Base-by-base conservation (phyloP, 257 asterid genomes). In the Ballota nigra region DNA sequence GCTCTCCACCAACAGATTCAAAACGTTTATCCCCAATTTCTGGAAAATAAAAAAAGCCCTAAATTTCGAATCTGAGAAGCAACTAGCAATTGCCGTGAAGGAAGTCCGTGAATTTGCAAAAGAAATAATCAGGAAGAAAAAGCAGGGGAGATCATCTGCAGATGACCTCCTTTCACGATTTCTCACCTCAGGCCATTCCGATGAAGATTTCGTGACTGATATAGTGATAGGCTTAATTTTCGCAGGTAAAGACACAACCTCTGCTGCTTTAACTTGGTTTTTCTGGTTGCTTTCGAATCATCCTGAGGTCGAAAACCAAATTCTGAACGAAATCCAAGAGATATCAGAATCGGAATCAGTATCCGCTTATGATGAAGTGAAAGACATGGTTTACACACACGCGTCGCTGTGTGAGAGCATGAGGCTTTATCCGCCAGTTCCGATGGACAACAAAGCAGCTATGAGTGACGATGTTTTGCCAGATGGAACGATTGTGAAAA, bases 351-450 rank as follows among this genome's bases (percentile, higher is more conserved):
- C 49, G 3, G 36, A 64, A 29, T 28, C 74, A 36, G 41, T 36
- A 26, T 59, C 79, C 13, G 77, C 74, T 1, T 83, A 81, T 16
- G 88, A 86, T 6, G 88, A 86, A 28, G 85, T 81, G 79, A 86
- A 79, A 63, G 75, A 79, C 31, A 79, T 86, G 86, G 67, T 81
- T 2, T 86, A 84, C 40, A 77, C 83, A 0, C 89, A 82, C 34
- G 91, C 89, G 0, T 77, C 86, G 3, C 78, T 86, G 2, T 82
- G 84, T 12, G 92, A 84, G 38, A 75, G 74, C 65, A 82, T 84
- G 87, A 84, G 89, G 68, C 79, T 86, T 13, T 82, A 86, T 33
- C 92, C 89, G 0, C 89, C 92, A 0, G 87, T 86, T 0, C 92
- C 92, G 0, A 6, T 49, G 13, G 89, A 86, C 31, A 2, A 71